phyloP scores from a whole-genome alignment of 2,329 filamentous ascomycete species.

The Metarhizium humberi region DNA sequence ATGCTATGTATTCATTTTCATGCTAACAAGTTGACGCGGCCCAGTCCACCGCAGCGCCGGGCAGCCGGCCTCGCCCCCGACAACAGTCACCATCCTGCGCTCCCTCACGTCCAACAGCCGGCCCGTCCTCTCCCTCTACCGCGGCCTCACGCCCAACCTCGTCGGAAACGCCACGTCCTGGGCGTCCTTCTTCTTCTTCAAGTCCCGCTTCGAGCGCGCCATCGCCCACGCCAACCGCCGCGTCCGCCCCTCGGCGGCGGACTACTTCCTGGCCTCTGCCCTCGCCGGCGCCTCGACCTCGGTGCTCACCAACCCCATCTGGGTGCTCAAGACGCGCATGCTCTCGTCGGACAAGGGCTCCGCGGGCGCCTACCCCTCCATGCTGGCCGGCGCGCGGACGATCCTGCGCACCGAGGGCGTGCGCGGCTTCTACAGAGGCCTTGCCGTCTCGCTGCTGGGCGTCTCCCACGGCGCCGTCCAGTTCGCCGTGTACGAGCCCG shows the following conservation, averaged over 20 bases:
- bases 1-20: not conserved
- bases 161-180: conserved; percentile 85
- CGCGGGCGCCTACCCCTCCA: conserved; percentile 71
- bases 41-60: conserved; percentile 41
- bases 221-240: conserved; percentile 21
- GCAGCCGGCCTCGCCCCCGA: conserved; percentile 26
- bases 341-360: conserved; percentile 68
- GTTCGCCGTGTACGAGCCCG: conserved; percentile 85
- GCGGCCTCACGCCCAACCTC: conserved; percentile 82
- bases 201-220: conserved; percentile 42
- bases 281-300: conserved; percentile 64
- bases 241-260: conserved; percentile 36
- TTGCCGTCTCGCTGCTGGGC: conserved; percentile 73
- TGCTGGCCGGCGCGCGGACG: conserved; percentile 58
- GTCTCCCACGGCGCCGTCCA: conserved; percentile 90
- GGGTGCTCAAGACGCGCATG: conserved; percentile 98
- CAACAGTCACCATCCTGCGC: conserved; percentile 44
- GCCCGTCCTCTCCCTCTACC: conserved; percentile 63
- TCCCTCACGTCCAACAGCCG: conserved; percentile 39
- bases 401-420: conserved; percentile 65
- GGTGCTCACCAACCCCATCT: conserved; percentile 84
- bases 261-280: conserved; percentile 77
- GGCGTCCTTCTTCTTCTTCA: conserved; percentile 85
- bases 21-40: not conserved
- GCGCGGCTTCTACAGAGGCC: conserved; percentile 77